These are phyloP conservation scores for Eudorina sp. DNA, from an alignment of 139 green algal genomes.

Conservation along the genomic window DNA sequence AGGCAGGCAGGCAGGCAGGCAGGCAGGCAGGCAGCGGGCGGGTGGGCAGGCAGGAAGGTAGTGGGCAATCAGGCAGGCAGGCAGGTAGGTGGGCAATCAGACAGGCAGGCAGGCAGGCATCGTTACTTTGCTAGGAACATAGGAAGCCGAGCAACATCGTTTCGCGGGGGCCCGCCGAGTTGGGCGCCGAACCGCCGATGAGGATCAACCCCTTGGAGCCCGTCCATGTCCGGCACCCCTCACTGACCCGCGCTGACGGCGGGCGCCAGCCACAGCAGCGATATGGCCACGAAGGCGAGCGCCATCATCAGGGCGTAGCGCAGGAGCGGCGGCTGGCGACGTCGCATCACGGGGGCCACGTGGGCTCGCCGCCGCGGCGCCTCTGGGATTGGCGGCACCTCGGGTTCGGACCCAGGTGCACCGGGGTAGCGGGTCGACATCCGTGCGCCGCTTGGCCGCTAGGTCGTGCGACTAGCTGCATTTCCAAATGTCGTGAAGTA, in stretches of 20 bases:
- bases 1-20: too few relatives aligned
- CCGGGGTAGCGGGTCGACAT: too few relatives aligned
- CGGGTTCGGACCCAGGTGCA: too few relatives aligned
- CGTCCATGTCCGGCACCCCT: neutral
- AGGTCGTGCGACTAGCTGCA: too few relatives aligned
- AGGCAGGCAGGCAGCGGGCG: too few relatives aligned
- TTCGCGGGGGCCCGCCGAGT: too few relatives aligned
- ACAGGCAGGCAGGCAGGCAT: too few relatives aligned
- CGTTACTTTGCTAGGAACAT: neutral
- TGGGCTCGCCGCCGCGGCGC: neutral
- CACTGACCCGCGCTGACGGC: slow-evolving; percentile 5
- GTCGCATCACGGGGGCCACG: neutral
- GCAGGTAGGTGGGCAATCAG: too few relatives aligned
- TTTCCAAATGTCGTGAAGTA: too few relatives aligned
- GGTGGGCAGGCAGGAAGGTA: too few relatives aligned
- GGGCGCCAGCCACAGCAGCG: neutral
- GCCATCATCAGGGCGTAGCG: neutral
- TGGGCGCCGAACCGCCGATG: neutral
- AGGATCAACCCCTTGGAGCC: neutral
- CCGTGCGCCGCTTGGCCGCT: neutral
- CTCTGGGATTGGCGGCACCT: neutral
- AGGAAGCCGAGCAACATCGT: neutral
- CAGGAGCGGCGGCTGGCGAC: neutral
- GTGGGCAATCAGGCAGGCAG: too few relatives aligned
- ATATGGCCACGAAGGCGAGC: neutral